These are phyloP conservation scores for Cutaneotrichosporon cyanovorans DNA, from an alignment of 1,284 basidiomycete species.

Conservation along the genomic window DNA sequence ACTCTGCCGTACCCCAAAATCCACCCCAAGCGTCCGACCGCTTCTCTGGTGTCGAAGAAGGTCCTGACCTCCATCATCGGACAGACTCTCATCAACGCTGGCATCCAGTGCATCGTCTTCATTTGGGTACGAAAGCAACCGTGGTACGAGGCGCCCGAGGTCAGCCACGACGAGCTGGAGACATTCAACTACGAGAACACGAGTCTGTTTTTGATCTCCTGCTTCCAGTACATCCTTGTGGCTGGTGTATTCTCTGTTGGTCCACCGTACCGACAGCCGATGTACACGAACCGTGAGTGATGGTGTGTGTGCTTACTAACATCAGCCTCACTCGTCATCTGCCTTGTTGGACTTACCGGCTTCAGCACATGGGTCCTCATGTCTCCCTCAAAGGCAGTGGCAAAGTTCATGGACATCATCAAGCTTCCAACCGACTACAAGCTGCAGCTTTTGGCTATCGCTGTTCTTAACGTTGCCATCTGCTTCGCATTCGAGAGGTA, in stretches of 20 bases:
- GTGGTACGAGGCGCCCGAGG: constrained; percentile 64
- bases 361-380: constrained; percentile 73
- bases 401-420: constrained; percentile 69
- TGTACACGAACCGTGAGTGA: constrained; percentile 70
- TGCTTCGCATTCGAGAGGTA: constrained; percentile 77
- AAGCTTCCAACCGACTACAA: constrained; percentile 64
- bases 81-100: constrained; percentile 80
- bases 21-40: constrained; percentile 85
- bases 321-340: constrained; percentile 62
- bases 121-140: constrained; percentile 76
- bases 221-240: constrained; percentile 96
- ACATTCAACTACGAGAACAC: constrained; percentile 94
- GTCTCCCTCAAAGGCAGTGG: constrained; percentile 57
- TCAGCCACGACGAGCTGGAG: constrained; percentile 68
- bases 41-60: constrained; percentile 91
- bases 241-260: constrained; percentile 97
- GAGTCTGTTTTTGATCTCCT: constrained; percentile 83
- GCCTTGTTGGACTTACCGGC: constrained; percentile 57
- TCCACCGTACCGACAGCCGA: constrained; percentile 86
- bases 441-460: constrained; percentile 61
- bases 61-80: constrained; percentile 90
- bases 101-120: constrained; percentile 79
- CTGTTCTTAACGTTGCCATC: constrained; percentile 62
- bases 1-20: constrained; percentile 83
- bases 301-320: not conserved